Evolutionary conservation across 2,329 filamentous ascomycete species (phyloP).

Genomic region (Ilyonectria destructans): DNA sequence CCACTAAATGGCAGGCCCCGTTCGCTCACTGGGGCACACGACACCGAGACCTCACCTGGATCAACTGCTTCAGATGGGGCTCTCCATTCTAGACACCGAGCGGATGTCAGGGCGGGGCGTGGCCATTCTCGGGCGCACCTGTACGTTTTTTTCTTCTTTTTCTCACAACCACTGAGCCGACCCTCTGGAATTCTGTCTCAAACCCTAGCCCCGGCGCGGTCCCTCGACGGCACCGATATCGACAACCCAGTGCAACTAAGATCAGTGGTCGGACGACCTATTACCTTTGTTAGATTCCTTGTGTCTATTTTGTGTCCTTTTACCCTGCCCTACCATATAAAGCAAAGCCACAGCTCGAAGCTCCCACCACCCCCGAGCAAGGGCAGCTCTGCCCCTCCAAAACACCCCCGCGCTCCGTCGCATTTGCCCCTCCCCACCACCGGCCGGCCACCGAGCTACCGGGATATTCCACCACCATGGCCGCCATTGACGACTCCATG

Average conservation of each 20-base stretch:
- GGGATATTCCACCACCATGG: constrained; percentile 45
- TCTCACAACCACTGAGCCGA: background rate
- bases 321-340: background rate
- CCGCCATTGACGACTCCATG: constrained; percentile 65
- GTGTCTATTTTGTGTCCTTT: constrained; percentile 1
- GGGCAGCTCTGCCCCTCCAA: constrained; percentile 21
- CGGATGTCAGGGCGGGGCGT: constrained; percentile 21
- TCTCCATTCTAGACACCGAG: background rate
- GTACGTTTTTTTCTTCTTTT: constrained; percentile 18
- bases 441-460: constrained; percentile 6
- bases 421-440: constrained; percentile 32
- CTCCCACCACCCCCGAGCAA: background rate
- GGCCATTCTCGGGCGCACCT: constrained; percentile 7
- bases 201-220: constrained; percentile 8
- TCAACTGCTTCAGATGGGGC: constrained; percentile 14
- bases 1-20: constrained; percentile 9
- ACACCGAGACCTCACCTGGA: constrained; percentile 27
- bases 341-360: background rate
- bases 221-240: background rate
- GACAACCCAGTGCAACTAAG: constrained; percentile 1
- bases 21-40: constrained; percentile 26
- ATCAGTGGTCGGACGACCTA: constrained; percentile 13
- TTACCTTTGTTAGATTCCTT: constrained; percentile 18
- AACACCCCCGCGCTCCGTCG: constrained; percentile 22
- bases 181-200: constrained; percentile 10